These are phyloP conservation scores for Stephania yunnanensis DNA, from an alignment of 164 flowering plant species.

Conservation along the genomic window DNA sequence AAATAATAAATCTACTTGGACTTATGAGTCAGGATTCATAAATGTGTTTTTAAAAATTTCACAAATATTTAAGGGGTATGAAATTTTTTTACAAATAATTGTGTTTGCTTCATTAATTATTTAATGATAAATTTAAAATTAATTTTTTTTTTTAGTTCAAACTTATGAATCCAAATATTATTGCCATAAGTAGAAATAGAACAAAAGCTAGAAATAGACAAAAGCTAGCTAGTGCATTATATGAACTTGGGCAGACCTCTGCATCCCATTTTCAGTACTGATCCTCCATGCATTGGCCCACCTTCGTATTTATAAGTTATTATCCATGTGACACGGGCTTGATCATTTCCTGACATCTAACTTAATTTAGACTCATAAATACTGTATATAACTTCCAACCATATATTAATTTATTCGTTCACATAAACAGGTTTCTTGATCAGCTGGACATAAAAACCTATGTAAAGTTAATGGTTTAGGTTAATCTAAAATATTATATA, in stretches of 20 bases:
- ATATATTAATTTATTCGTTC: too few relatives aligned
- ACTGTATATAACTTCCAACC: not conserved
- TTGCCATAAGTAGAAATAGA: too few relatives aligned
- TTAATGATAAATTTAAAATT: too few relatives aligned
- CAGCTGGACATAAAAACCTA: not conserved
- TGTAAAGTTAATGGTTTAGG: not conserved
- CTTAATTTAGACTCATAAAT: not conserved
- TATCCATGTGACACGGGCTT: not conserved
- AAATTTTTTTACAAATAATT: too few relatives aligned
- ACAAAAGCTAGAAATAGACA: too few relatives aligned
- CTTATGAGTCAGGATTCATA: too few relatives aligned
- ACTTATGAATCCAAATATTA: too few relatives aligned
- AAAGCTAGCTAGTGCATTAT: not conserved
- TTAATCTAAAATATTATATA: not conserved
- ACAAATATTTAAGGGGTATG: too few relatives aligned
- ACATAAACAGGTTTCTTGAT: not conserved
- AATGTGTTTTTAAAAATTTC: too few relatives aligned
- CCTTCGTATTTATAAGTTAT: not conserved
- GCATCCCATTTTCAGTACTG: not conserved
- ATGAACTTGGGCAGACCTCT: not conserved
- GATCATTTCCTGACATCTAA: not conserved
- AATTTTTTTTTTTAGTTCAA: too few relatives aligned
- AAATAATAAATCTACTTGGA: too few relatives aligned
- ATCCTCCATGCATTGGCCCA: not conserved
- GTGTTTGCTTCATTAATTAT: too few relatives aligned